A percentile compares a stretch with the other conserved stretches of the same genome.
These are phyloP conservation scores for Candida chauliodis DNA, from an alignment of 805 yeast genomes.

Conservation along the genomic window DNA sequence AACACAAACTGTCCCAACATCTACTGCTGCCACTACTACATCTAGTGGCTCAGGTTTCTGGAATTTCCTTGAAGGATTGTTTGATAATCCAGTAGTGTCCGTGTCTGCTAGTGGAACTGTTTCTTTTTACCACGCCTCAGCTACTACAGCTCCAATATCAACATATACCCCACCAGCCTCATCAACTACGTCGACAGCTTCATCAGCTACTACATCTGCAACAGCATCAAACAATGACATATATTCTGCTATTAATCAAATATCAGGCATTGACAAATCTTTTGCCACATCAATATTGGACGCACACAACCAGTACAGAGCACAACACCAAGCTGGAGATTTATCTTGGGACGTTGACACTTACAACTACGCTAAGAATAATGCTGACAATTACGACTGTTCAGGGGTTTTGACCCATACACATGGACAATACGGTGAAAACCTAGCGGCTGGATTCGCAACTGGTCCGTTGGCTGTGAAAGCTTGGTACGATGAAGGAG, in stretches of 20 bases:
- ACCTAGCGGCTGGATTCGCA: slow-evolving; percentile 33
- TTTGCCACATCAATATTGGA: slow-evolving; percentile 29
- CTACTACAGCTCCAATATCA: slow-evolving; percentile 4
- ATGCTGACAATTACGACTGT: slow-evolving; percentile 35
- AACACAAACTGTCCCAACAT: slow-evolving; percentile 11
- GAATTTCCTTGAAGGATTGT: slow-evolving; percentile 1
- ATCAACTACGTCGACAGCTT: slow-evolving; percentile 10
- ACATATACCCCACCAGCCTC: neutral
- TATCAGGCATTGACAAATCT: slow-evolving; percentile 11
- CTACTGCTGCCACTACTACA: slow-evolving; percentile 11
- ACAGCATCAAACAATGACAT: slow-evolving; percentile 3
- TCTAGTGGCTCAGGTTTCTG: neutral
- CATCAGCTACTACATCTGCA: slow-evolving; percentile 9
- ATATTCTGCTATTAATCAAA: slow-evolving; percentile 5
- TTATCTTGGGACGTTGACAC: slow-evolving; percentile 31
- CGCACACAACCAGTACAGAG: slow-evolving; percentile 32
- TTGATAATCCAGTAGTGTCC: slow-evolving; percentile 4
- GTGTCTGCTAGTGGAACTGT: slow-evolving; percentile 3
- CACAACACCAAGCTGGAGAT: slow-evolving; percentile 24
- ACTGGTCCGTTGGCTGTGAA: slow-evolving; percentile 26
- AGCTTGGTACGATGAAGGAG: slow-evolving; percentile 37
- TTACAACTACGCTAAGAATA: slow-evolving; percentile 29
- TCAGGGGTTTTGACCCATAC: slow-evolving; percentile 35
- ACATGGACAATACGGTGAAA: slow-evolving; percentile 35
- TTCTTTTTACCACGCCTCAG: slow-evolving; percentile 6